Base-by-base conservation (phyloP, 768 basidiomycete species). In the Pulveroboletus frians region DNA sequence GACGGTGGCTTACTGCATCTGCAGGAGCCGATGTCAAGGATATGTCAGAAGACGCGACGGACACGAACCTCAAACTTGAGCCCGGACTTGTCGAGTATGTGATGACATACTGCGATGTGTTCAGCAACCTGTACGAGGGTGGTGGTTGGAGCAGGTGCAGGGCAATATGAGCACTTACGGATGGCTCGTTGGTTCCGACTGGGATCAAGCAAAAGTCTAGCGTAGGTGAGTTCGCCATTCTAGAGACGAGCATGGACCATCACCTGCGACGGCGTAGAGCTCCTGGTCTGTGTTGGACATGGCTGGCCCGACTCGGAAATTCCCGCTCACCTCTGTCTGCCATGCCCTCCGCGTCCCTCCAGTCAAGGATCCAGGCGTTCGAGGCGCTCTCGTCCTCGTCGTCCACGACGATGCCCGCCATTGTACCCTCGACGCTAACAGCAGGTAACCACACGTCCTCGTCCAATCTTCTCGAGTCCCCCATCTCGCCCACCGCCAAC, bases 141-240 rank as follows among this genome's bases (percentile, higher is more conserved):
- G 39, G 49, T 29, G 29, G 31, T 15, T 31, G 20, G 47, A 8
- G 1, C 6, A 51, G 26, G 57, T 58, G 51, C 14, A 30, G 17
- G 11, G 39, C 17, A 26, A 44, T 14, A 44, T 14, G 9, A 27
- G 38, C n/a, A 51, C 77, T 39, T 54, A 86, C 91, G 6, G 88
- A 91, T 20, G 88, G 70, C 27, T 81, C 78, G 14, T 67, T 79
- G 2, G 86, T 88, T 48, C 91, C 91, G 47, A 93, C 85, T 11
- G 91, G 92, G 48, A 92, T 83, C 34, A 93, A 79, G 60, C 91
- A 93, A 62, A 94, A 92, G 66, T 93, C 91, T 91, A 51, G 32
- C 17, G 34, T 17, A 10, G 18, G 44, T 54, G 2, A 40, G 34
- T 23, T 36, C 39, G 5, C 23, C 20, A 21, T 31, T 34, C 20